Evolutionary conservation across 1,139 yeast species (phyloP).

Genomic region (Yamadazyma songkhlaensis): DNA sequence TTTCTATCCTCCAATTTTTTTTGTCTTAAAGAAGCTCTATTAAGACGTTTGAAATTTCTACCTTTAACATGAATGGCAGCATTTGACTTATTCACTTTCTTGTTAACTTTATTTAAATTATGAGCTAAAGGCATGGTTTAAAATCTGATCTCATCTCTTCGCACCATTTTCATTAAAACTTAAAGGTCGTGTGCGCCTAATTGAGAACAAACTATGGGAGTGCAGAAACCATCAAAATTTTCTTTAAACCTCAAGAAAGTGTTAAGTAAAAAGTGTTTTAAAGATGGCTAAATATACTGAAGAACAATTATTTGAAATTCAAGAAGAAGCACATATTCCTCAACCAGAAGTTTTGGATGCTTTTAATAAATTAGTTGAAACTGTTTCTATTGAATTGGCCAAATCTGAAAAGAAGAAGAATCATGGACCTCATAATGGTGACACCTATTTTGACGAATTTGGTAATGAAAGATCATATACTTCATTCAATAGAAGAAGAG

Average conservation of each 20-base stretch:
- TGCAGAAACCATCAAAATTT: constrained; percentile 4
- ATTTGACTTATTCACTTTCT: constrained; percentile 55
- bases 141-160: constrained; percentile 5
- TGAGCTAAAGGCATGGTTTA: constrained; percentile 72
- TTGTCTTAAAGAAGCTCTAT: constrained; percentile 83
- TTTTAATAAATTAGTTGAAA: constrained; percentile 64
- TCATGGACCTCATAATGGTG: constrained; percentile 32
- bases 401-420: constrained; percentile 30
- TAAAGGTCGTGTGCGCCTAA: constrained; percentile 8
- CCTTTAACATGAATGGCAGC: constrained; percentile 82
- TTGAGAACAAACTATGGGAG: constrained; percentile 17
- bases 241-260: not conserved
- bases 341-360: constrained; percentile 62
- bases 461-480: constrained; percentile 50
- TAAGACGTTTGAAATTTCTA: constrained; percentile 78
- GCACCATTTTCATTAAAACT: not conserved
- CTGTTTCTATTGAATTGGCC: constrained; percentile 39
- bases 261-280: not conserved
- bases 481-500: constrained; percentile 58
- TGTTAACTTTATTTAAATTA: constrained; percentile 68
- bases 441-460: constrained; percentile 46
- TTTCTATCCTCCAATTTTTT: constrained; percentile 62
- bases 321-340: constrained; percentile 57
- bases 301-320: constrained; percentile 60
- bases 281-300: constrained; percentile 56